Evolutionary conservation across 2,329 filamentous ascomycete genomes (phyloP).

Genomic region (Aspergillus felis): DNA sequence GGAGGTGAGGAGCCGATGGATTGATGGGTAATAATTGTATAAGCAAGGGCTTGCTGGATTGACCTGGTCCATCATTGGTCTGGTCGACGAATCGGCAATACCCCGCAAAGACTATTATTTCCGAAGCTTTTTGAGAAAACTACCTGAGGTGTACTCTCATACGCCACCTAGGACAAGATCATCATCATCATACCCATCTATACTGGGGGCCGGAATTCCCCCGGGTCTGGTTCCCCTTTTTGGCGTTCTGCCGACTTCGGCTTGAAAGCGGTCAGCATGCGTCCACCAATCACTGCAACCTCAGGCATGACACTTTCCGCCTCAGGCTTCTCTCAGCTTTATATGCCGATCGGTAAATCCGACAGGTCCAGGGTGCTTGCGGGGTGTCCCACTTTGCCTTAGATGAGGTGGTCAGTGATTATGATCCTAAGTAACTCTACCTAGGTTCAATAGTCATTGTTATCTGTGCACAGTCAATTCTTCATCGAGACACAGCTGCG

Average conservation of each 20-base stretch:
- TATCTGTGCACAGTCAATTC: no score
- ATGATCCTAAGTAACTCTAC: not conserved
- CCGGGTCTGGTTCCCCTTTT: not conserved
- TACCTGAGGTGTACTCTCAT: no score
- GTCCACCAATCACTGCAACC: not conserved
- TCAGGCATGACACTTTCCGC: not conserved
- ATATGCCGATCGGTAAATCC: not conserved
- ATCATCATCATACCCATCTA: not conserved
- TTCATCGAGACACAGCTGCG: not conserved
- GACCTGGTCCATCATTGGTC: not conserved
- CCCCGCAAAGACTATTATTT: not conserved
- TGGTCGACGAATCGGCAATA: not conserved
- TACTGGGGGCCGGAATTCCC: not conserved
- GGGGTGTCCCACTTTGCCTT: not conserved
- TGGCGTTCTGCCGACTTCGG: not conserved
- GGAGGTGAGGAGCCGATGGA: not conserved
- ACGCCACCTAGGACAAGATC: no score
- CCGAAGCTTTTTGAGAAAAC: not conserved
- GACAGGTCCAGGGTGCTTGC: not conserved
- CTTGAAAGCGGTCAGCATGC: not conserved
- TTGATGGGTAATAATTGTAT: not conserved
- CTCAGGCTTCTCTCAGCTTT: not conserved
- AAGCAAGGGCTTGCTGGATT: not conserved
- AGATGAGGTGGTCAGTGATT: not conserved
- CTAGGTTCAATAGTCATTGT: not conserved